A percentile compares a stretch with the other conserved stretches of the same genome.
phyloP scores from a whole-genome alignment of 768 basidiomycete species.

The Serendipita sp. region DNA sequence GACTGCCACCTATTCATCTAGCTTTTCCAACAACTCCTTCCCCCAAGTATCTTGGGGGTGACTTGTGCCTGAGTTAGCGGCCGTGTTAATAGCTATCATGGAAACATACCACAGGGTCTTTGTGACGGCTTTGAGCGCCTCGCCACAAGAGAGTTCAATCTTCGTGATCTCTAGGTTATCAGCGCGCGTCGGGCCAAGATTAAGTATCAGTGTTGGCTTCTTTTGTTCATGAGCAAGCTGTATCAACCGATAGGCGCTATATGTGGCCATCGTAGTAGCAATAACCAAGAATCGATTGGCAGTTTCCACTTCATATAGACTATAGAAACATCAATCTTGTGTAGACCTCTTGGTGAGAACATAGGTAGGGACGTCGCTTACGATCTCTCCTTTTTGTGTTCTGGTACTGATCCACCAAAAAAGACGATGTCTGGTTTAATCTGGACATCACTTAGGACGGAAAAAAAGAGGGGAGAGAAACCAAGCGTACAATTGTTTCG shows the following conservation, averaged over 20 bases:
- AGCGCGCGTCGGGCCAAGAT: conserved; percentile 77
- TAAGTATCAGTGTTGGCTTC: conserved; percentile 70
- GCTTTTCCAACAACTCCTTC: too few species aligned
- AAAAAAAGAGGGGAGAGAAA: background rate
- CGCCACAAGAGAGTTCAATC: background rate
- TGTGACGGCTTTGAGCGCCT: background rate
- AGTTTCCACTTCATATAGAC: conserved; percentile 40
- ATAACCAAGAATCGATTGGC: conserved; percentile 60
- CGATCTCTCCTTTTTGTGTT: conserved; percentile 52
- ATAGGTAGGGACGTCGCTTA: conserved; percentile 23
- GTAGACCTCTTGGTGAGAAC: background rate
- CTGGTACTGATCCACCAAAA: conserved; percentile 77
- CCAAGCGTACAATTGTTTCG: conserved; percentile 40
- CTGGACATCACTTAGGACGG: conserved; percentile 20
- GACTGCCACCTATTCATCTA: too few species aligned
- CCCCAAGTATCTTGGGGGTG: too few species aligned
- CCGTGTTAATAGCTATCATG: too few species aligned
- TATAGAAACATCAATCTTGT: background rate
- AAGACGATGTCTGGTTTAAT: conserved; percentile 74
- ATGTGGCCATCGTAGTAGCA: conserved; percentile 87
- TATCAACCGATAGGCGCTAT: conserved; percentile 78
- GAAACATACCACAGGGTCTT: background rate
- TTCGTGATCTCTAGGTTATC: conserved; percentile 27
- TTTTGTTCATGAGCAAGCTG: conserved; percentile 59
- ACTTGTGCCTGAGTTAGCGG: too few species aligned